Evolutionary conservation across 352 stramenopile genomes (phyloP).

Genomic region (Blastocystis sp.): DNA sequence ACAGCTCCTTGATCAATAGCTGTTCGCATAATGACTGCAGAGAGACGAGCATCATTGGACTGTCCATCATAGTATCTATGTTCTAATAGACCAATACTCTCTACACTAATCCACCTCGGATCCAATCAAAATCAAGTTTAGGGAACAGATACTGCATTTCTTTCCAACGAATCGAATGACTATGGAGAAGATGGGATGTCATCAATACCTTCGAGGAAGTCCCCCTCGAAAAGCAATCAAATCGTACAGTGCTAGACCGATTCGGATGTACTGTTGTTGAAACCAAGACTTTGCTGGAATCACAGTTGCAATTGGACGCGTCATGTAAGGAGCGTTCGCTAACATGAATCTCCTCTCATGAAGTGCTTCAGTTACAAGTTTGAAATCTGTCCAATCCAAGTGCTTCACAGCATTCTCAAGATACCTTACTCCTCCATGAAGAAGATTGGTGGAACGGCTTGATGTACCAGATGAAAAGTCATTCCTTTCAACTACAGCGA

Average conservation of each 20-base stretch:
- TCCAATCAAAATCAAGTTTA: slow-evolving; percentile 80
- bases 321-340: slow-evolving; percentile 84
- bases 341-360: slow-evolving; percentile 85
- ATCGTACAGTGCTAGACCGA: slow-evolving; percentile 83
- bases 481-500: slow-evolving; percentile 80
- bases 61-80: slow-evolving; percentile 72
- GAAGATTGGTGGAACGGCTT: slow-evolving; percentile 84
- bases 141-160: slow-evolving; percentile 87
- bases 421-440: slow-evolving; percentile 87
- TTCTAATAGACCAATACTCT: neutral
- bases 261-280: slow-evolving; percentile 86
- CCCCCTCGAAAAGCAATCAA: slow-evolving; percentile 78
- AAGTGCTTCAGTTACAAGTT: slow-evolving; percentile 81
- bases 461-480: slow-evolving; percentile 85
- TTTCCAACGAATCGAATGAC: slow-evolving; percentile 66
- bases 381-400: slow-evolving; percentile 76
- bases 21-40: slow-evolving; percentile 84
- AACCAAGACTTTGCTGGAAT: slow-evolving; percentile 88
- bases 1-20: slow-evolving; percentile 83
- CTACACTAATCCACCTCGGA: slow-evolving; percentile 77
- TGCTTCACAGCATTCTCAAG: slow-evolving; percentile 86
- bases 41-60: slow-evolving; percentile 88
- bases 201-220: slow-evolving; percentile 72
- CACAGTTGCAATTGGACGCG: slow-evolving; percentile 84
- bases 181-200: slow-evolving; percentile 75